Conservation (phyloP, 164 flowering plant genomes). For the Annona squamosa region DNA sequence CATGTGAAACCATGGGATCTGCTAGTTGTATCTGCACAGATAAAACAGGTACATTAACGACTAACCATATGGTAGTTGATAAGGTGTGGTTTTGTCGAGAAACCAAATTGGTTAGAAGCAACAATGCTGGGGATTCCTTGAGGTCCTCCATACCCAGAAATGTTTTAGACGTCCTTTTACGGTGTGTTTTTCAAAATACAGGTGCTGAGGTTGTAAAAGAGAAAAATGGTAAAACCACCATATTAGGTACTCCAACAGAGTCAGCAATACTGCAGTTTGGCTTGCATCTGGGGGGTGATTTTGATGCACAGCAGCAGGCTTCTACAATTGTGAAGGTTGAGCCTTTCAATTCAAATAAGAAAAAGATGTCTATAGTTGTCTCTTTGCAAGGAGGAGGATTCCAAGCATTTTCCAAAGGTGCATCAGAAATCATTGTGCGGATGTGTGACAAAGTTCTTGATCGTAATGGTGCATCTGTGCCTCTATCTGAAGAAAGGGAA, state of each 20-base stretch:
- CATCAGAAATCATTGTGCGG: constrained; percentile 59
- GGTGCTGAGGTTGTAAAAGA: constrained; percentile 52
- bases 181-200: constrained; percentile 37
- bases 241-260: constrained; percentile 74
- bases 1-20: constrained; percentile 65
- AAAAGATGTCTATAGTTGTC: constrained; percentile 76
- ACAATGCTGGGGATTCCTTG: constrained; percentile 7
- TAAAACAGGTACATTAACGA: constrained; percentile 57
- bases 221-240: constrained; percentile 43
- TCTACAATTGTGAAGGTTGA: constrained; percentile 45
- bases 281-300: constrained; percentile 50
- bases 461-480: constrained; percentile 20
- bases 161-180: constrained; percentile 26
- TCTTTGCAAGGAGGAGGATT: constrained; percentile 38
- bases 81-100: constrained; percentile 33
- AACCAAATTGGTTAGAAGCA: constrained; percentile 16
- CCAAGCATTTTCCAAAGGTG: constrained; percentile 77
- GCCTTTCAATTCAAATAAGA: constrained; percentile 71
- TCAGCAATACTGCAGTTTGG: constrained; percentile 66
- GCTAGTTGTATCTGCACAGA: constrained; percentile 47
- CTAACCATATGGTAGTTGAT: constrained; percentile 42
- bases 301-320: constrained; percentile 25
- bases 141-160: constrained; percentile 18
- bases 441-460: constrained; percentile 35
- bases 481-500: constrained; percentile 22